A percentile compares a stretch with the other conserved stretches of the same genome.
phyloP scores from a whole-genome alignment of 2,329 filamentous ascomycete species.

The Grosmannia huntii region DNA sequence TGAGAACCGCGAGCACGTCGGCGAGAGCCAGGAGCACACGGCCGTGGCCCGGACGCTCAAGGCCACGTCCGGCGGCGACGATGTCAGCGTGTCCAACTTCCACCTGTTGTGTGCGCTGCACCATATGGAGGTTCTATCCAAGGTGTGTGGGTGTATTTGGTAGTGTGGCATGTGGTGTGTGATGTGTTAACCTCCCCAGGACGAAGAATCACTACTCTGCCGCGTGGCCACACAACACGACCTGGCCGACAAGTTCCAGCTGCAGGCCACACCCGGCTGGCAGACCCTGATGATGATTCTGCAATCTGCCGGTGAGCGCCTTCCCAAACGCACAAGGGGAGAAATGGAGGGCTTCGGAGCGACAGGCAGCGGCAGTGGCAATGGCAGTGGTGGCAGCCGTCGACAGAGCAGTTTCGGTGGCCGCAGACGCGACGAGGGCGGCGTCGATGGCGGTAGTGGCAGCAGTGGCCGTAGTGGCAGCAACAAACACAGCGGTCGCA shows the following conservation, averaged over 20 bases:
- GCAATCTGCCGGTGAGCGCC: slow-evolving; percentile 93
- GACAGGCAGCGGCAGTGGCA: background rate
- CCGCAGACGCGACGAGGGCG: background rate
- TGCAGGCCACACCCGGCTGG: slow-evolving; percentile 84
- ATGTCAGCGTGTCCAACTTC: slow-evolving; percentile 74
- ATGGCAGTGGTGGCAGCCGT: background rate
- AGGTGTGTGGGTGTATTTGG: slow-evolving; percentile 48
- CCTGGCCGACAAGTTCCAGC: slow-evolving; percentile 65
- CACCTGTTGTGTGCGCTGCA: slow-evolving; percentile 85
- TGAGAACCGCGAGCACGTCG: slow-evolving; percentile 80
- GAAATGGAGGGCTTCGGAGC: slow-evolving; percentile 13
- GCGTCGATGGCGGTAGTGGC: background rate
- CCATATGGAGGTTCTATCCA: slow-evolving; percentile 65
- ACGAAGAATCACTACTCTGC: slow-evolving; percentile 78
- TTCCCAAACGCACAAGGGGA: slow-evolving; percentile 55
- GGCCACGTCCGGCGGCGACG: slow-evolving; percentile 29
- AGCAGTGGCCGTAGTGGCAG: background rate
- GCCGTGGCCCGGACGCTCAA: slow-evolving; percentile 57
- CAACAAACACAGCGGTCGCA: background rate
- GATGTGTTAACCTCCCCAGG: slow-evolving; percentile 37
- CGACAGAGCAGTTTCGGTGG: background rate
- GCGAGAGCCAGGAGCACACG: slow-evolving; percentile 69
- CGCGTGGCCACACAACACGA: slow-evolving; percentile 73
- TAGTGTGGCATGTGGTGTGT: no score
- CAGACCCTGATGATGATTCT: slow-evolving; percentile 86